phyloP scores from a whole-genome alignment of 805 yeast species.

The Yarrowia hollandica region DNA sequence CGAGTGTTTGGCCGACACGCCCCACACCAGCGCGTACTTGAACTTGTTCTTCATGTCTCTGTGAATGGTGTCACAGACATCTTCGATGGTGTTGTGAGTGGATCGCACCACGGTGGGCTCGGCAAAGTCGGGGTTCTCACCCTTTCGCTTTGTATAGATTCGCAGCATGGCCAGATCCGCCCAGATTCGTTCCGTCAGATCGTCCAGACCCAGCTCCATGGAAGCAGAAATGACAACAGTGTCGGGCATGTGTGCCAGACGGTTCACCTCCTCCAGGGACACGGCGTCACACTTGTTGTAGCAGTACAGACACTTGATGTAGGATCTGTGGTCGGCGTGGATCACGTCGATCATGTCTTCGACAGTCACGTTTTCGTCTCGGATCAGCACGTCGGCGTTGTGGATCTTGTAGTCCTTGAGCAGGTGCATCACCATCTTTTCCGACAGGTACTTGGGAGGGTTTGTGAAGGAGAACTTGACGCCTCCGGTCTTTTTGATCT shows the following conservation, averaged over 20 bases:
- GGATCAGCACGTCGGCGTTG: constrained; percentile 87
- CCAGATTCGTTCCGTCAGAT: constrained; percentile 92
- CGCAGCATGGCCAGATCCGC: constrained; percentile 75
- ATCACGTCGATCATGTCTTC: constrained; percentile 92
- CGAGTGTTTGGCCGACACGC: constrained; percentile 88
- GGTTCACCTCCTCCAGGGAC: constrained; percentile 88
- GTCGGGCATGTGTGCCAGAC: constrained; percentile 88
- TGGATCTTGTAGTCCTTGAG: constrained; percentile 85
- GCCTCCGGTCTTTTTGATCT: constrained; percentile 86
- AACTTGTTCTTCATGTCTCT: constrained; percentile 89
- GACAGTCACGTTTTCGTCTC: constrained; percentile 86
- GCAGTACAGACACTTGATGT: constrained; percentile 87
- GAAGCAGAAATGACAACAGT: constrained; percentile 95
- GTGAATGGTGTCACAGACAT: constrained; percentile 88
- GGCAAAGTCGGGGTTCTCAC: constrained; percentile 71
- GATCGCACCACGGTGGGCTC: constrained; percentile 91
- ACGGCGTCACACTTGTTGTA: constrained; percentile 96
- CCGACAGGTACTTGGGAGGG: constrained; percentile 81
- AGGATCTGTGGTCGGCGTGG: constrained; percentile 82
- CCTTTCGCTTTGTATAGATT: constrained; percentile 82
- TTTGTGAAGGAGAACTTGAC: constrained; percentile 76
- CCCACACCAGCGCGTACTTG: constrained; percentile 96
- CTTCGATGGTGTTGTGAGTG: constrained; percentile 70
- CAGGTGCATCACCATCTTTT: constrained; percentile 71
- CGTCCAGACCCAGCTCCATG: constrained; percentile 79